phyloP scores from a whole-genome alignment of 495 filamentous ascomycete genomes.

The Podospora pseudoanserina region DNA sequence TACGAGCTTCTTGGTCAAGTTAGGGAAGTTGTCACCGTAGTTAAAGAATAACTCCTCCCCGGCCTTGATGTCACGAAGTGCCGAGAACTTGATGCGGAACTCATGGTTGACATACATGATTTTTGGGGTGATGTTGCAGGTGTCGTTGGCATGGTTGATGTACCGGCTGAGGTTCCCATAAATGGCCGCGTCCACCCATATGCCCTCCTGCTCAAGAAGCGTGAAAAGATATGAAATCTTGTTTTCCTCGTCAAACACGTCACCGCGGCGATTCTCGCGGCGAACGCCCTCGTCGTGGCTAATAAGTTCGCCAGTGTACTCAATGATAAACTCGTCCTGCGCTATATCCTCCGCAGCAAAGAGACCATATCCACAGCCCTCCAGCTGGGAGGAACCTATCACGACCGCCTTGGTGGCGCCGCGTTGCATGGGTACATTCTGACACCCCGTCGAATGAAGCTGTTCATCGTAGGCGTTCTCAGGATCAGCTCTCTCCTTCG shows the following conservation, averaged over 20 bases:
- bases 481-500: slow-evolving; percentile 58
- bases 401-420: slow-evolving; percentile 56
- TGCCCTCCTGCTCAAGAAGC: slow-evolving; percentile 52
- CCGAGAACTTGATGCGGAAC: slow-evolving; percentile 65
- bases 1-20: slow-evolving; percentile 48
- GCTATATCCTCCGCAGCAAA: slow-evolving; percentile 60
- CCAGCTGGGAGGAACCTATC: slow-evolving; percentile 57
- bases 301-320: slow-evolving; percentile 71
- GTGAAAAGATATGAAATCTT: slow-evolving; percentile 64
- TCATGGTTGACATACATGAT: slow-evolving; percentile 62
- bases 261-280: slow-evolving; percentile 53
- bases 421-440: slow-evolving; percentile 61
- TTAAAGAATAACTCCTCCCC: slow-evolving; percentile 72
- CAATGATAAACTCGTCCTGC: slow-evolving; percentile 60
- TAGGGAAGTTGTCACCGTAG: slow-evolving; percentile 56
- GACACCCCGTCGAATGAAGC: slow-evolving; percentile 50
- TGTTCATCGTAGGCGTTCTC: slow-evolving; percentile 52
- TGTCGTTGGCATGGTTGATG: slow-evolving; percentile 60
- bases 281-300: slow-evolving; percentile 59
- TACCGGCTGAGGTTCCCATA: slow-evolving; percentile 59
- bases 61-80: slow-evolving; percentile 52
- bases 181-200: slow-evolving; percentile 51
- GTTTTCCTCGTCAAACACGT: slow-evolving; percentile 58
- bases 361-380: slow-evolving; percentile 60
- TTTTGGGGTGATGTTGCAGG: slow-evolving; percentile 53